phyloP scores from a whole-genome alignment of 2,329 filamentous ascomycete genomes.

The Pyricularia sp. region DNA sequence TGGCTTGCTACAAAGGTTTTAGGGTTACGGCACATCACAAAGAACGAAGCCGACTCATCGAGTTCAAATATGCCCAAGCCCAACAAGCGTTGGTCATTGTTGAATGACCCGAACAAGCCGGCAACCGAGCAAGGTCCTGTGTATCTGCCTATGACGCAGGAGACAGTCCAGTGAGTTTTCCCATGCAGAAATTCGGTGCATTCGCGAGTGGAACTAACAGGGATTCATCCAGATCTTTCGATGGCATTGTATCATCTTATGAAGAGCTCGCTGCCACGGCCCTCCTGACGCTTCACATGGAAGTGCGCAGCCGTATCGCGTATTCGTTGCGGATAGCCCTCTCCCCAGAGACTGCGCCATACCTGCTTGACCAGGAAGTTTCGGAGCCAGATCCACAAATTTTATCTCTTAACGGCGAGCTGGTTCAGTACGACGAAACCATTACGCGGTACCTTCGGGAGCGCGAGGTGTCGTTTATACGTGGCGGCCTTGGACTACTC shows the following conservation, averaged over 20 bases:
- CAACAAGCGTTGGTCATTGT: conserved; percentile 73
- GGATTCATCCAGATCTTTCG: conserved; percentile 56
- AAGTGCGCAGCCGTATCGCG: conserved; percentile 77
- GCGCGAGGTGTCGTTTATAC: conserved; percentile 65
- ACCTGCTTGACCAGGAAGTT: conserved; percentile 61
- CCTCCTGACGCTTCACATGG: conserved; percentile 78
- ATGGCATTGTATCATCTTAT: conserved; percentile 76
- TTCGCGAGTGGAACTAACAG: conserved; percentile 4
- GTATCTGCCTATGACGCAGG: conserved; percentile 78
- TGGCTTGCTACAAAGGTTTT: conserved; percentile 82
- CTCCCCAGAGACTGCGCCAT: conserved; percentile 51
- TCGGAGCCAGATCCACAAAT: conserved; percentile 72
- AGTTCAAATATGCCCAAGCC: conserved; percentile 27
- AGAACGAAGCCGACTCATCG: conserved; percentile 59
- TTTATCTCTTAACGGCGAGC: conserved; percentile 70
- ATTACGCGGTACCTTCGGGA: conserved; percentile 62
- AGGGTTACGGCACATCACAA: conserved; percentile 74
- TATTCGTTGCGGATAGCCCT: conserved; percentile 61
- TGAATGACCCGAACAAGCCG: conserved; percentile 52
- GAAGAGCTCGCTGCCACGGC: conserved; percentile 70
- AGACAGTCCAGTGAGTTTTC: conserved; percentile 64
- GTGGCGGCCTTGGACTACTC: conserved; percentile 64
- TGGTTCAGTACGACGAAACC: conserved; percentile 83
- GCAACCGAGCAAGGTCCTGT: conserved; percentile 56
- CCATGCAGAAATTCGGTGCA: not conserved